Base-by-base conservation (phyloP, 2,329 filamentous ascomycete genomes). In the Lecanicillium sp. region DNA sequence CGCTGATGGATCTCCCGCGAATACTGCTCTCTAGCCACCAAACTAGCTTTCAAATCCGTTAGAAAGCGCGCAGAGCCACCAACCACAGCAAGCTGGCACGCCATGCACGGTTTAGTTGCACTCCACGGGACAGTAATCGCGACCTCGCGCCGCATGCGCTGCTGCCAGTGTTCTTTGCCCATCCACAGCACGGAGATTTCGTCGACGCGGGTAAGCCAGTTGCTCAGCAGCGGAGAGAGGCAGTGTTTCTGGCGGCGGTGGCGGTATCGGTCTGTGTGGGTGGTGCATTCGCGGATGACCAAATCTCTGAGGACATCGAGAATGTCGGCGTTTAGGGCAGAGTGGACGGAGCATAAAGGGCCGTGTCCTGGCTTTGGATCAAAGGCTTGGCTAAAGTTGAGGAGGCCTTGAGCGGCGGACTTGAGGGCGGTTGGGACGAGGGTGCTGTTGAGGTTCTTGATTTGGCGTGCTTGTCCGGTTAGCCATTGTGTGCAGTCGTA, bases 61-160 rank as follows among this genome's bases (percentile, higher is more conserved):
- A 78, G 51, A 2, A 64, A 46, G 13, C 58, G 50, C 4, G 49
- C 52, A 22, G 61, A 58, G 0, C 65, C 66, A 3, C 72, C 72
- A 1, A 78, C 49, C 3, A 59, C 57, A 2, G 68, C 61, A 11
- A 78, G 51, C 19, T 73, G 65, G 44, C 74, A 78, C 2, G 71
- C 73, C 47, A 74, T 67, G 44, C 74, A 78, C 41, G n/a, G 12
- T 58, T 4, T 68, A 52, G 9, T 59, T 49, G n/a, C 60, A 54
- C 1, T 56, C 52, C 44, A 62, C 69, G 3, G 33, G 12, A 27
- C 5, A 12, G 11, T 19, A 4, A 35, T 14, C 12, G n/a, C 20
- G 4, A 40, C 29, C 9, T 18, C 7, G 2, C 33, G 9, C 11
- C 17, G 11, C 28, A 37, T 39, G 16, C 56, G 44, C 11, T 49